Conservation (phyloP, 768 basidiomycete species). For the Mycena indigotica region DNA sequence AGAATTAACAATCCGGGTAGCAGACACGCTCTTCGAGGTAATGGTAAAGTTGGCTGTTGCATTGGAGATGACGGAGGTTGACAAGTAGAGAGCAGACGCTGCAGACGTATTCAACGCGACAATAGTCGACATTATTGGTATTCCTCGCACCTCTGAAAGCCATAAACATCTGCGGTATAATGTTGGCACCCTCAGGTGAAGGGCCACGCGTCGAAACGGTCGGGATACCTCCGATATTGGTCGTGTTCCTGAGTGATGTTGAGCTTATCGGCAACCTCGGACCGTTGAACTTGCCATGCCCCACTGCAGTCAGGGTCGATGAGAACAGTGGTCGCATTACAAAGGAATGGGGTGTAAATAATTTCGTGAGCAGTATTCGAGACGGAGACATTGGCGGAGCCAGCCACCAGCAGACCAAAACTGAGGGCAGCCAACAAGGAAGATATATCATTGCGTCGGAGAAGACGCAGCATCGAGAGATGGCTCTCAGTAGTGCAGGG, state of each 20-base stretch:
- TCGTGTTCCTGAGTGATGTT: slow-evolving; percentile 30
- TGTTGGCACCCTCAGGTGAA: slow-evolving; percentile 39
- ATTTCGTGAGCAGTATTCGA: slow-evolving; percentile 41
- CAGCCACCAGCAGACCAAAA: slow-evolving; percentile 7
- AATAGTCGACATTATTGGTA: background rate
- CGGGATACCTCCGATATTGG: slow-evolving; percentile 22
- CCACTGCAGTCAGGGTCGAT: slow-evolving; percentile 38
- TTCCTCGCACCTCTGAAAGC: slow-evolving; percentile 49
- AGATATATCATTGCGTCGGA: background rate
- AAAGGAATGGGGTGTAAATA: slow-evolving; percentile 51
- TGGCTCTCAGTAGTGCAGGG: background rate
- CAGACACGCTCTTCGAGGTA: slow-evolving; percentile 37
- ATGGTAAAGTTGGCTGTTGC: slow-evolving; percentile 56
- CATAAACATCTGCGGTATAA: slow-evolving; percentile 61
- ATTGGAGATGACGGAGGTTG: slow-evolving; percentile 47
- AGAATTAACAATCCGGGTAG: slow-evolving; percentile 43
- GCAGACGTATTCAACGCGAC: background rate
- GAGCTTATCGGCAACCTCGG: background rate
- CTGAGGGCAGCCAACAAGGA: background rate
- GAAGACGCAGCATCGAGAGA: background rate
- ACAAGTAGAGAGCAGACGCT: slow-evolving; percentile 50
- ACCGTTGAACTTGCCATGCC: slow-evolving; percentile 42
- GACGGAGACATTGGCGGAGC: slow-evolving; percentile 39
- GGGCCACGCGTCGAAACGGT: slow-evolving; percentile 48
- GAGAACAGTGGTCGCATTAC: slow-evolving; percentile 32